Conservation (phyloP, 176 grass and related monocot species). For the Olyra latifolia region DNA sequence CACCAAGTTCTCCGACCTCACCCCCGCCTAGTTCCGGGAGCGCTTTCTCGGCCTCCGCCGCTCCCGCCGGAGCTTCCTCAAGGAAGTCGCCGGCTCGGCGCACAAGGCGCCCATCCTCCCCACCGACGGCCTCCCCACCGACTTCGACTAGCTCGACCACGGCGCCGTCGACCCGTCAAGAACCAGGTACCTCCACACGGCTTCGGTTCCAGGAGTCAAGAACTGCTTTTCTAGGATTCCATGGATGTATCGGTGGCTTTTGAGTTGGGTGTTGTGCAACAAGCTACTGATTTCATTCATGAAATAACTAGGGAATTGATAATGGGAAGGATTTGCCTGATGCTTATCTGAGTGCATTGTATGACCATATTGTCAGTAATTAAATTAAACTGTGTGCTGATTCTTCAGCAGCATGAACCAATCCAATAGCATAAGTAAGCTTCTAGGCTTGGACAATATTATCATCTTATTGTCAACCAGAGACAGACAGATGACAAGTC, state of each 20-base stretch:
- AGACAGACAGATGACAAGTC: slow-evolving; percentile 84
- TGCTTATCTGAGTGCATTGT: slow-evolving; percentile 75
- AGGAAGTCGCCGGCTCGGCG: slow-evolving; percentile 13
- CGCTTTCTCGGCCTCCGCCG: slow-evolving; percentile 65
- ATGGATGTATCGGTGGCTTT: not conserved
- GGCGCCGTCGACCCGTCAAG: slow-evolving; percentile 79
- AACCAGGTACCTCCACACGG: slow-evolving; percentile 48
- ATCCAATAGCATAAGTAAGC: slow-evolving; percentile 72
- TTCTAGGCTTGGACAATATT: slow-evolving; percentile 93
- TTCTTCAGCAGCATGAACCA: slow-evolving; percentile 55
- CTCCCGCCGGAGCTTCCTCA: slow-evolving; percentile 5
- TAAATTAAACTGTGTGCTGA: slow-evolving; percentile 98
- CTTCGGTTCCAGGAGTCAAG: not conserved
- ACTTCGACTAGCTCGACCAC: slow-evolving; percentile 80
- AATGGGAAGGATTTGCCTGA: slow-evolving; percentile 94
- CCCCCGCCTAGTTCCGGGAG: slow-evolving; percentile 70
- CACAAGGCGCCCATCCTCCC: slow-evolving; percentile 67
- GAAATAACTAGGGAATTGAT: slow-evolving; percentile 98
- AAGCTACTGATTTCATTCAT: slow-evolving; percentile 88
- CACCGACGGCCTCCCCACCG: slow-evolving; percentile 62
- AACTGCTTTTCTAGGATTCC: not conserved
- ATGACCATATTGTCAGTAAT: slow-evolving; percentile 91
- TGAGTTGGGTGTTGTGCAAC: too few species aligned
- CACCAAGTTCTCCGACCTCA: slow-evolving; percentile 95
- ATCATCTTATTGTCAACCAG: slow-evolving; percentile 86